Percentiles rank a stretch among this genome's conserved stretches.
These are phyloP conservation scores for Pseudognaphalium luteoalbum DNA, from an alignment of 129 eudicot genomes.

Conservation along the genomic window DNA sequence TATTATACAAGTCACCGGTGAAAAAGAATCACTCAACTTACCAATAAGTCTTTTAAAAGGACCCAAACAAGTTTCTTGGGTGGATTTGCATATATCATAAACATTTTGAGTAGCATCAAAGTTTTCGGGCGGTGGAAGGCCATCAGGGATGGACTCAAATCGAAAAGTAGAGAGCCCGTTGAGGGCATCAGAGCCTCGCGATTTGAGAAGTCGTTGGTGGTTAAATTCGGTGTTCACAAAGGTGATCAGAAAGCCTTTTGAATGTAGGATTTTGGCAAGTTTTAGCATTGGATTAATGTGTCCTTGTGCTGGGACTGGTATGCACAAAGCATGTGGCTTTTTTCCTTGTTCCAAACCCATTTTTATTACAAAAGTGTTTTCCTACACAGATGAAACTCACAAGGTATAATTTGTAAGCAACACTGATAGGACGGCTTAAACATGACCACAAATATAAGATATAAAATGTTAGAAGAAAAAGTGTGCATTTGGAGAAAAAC, in stretches of 20 bases:
- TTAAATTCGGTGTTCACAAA: constrained; percentile 38
- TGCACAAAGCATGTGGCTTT: constrained; percentile 42
- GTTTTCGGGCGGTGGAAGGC: constrained; percentile 40
- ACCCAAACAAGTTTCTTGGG: constrained; percentile 23
- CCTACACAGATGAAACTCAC: neutral
- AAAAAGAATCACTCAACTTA: constrained; percentile 24
- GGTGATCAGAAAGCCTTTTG: constrained; percentile 37
- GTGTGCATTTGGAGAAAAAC: neutral
- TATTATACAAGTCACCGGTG: constrained; percentile 43
- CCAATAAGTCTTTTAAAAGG: constrained; percentile 33
- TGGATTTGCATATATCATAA: constrained; percentile 31
- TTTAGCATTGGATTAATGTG: constrained; percentile 39
- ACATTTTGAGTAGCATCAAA: constrained; percentile 43
- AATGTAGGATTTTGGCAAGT: constrained; percentile 39
- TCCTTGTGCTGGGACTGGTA: constrained; percentile 55
- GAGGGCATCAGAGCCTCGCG: constrained; percentile 38
- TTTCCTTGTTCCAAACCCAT: constrained; percentile 24
- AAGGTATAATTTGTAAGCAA: neutral
- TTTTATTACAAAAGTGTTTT: neutral
- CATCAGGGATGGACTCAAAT: constrained; percentile 50
- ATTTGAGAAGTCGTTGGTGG: constrained; percentile 41
- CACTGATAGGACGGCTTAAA: neutral
- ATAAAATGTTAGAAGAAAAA: too few relatives aligned
- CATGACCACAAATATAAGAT: neutral
- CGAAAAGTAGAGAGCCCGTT: constrained; percentile 36